These are phyloP conservation scores for Kalmusia sp. DNA, from an alignment of 2,329 filamentous ascomycete genomes.

Conservation along the genomic window DNA sequence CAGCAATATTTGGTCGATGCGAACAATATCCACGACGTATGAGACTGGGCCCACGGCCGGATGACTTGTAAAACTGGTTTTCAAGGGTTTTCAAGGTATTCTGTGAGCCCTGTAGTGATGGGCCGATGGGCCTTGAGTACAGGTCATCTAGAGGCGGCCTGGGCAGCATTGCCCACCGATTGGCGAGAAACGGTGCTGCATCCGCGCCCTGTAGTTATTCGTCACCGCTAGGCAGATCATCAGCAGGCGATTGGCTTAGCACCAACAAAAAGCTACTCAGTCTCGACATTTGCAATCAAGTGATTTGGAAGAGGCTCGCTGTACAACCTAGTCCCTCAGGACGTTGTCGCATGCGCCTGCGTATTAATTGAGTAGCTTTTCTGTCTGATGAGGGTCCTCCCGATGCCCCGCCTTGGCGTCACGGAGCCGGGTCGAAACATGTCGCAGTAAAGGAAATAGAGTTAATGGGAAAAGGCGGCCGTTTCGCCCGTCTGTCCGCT, in stretches of 20 bases:
- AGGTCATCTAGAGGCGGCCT: slow-evolving; percentile 19
- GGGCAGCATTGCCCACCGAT: slow-evolving; percentile 25
- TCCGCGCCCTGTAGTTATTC: slow-evolving; percentile 26
- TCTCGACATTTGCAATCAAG: slow-evolving; percentile 1
- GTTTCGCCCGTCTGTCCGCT: slow-evolving; percentile 17
- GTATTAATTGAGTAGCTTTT: slow-evolving; percentile 46
- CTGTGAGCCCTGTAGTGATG: slow-evolving; percentile 20
- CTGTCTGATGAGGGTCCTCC: slow-evolving; percentile 31
- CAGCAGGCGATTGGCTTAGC: slow-evolving; percentile 38
- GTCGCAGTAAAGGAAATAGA: slow-evolving; percentile 11
- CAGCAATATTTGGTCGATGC: slow-evolving; percentile 25
- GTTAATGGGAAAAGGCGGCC: slow-evolving; percentile 16
- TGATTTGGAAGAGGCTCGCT: slow-evolving; percentile 27
- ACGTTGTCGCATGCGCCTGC: slow-evolving; percentile 29
- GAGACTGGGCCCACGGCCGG: slow-evolving; percentile 13
- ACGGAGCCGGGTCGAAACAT: slow-evolving; percentile 23
- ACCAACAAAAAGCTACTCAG: slow-evolving; percentile 17
- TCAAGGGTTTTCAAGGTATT: too few species aligned
- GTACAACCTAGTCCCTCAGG: slow-evolving; percentile 26
- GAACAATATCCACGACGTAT: slow-evolving; percentile 32
- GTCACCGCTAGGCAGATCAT: slow-evolving; percentile 43
- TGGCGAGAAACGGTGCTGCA: slow-evolving; percentile 43
- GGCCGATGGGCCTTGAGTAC: slow-evolving; percentile 9
- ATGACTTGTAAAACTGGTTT: slow-evolving; percentile 21
- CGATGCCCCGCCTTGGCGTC: slow-evolving; percentile 34